Conservation (phyloP, 192 early-diverging fungal genomes). For the Cetraspora pellucida region DNA sequence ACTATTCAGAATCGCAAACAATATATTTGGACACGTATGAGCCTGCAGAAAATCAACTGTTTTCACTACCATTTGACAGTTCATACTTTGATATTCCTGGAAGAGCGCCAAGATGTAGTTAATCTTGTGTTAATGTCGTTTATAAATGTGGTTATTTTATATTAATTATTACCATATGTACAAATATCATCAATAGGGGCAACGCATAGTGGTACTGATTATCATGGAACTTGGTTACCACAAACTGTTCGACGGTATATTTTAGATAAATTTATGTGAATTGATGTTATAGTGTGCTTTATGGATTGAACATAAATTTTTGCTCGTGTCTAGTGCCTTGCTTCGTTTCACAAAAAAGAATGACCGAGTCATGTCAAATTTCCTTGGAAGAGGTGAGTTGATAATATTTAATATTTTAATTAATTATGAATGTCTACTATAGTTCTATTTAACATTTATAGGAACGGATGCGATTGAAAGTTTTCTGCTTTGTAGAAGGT, state of each 20-base stretch:
- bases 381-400: constrained; percentile 77
- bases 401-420: neutral
- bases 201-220: constrained; percentile 89
- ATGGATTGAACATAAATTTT: neutral
- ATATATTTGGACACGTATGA: constrained; percentile 61
- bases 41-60: constrained; percentile 69
- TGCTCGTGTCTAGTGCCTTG: constrained; percentile 53
- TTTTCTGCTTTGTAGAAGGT: constrained; percentile 76
- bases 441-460: constrained; percentile 13
- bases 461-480: constrained; percentile 90
- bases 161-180: neutral
- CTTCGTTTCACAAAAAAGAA: constrained; percentile 75
- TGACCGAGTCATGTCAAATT: constrained; percentile 86
- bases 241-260: constrained; percentile 75
- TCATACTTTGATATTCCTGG: constrained; percentile 92
- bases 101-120: constrained; percentile 81
- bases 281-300: neutral
- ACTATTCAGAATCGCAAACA: constrained; percentile 50
- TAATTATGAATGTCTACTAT: neutral
- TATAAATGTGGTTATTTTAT: too few relatives aligned
- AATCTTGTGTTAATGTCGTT: too few relatives aligned
- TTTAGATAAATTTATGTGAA: neutral
- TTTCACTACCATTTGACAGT: constrained; percentile 75
- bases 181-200: constrained; percentile 49
- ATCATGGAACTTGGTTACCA: constrained; percentile 94